A percentile compares a stretch with the other conserved stretches of the same genome.
Conservation (phyloP, 257 asterid species). For the Coffea eugenioides region DNA sequence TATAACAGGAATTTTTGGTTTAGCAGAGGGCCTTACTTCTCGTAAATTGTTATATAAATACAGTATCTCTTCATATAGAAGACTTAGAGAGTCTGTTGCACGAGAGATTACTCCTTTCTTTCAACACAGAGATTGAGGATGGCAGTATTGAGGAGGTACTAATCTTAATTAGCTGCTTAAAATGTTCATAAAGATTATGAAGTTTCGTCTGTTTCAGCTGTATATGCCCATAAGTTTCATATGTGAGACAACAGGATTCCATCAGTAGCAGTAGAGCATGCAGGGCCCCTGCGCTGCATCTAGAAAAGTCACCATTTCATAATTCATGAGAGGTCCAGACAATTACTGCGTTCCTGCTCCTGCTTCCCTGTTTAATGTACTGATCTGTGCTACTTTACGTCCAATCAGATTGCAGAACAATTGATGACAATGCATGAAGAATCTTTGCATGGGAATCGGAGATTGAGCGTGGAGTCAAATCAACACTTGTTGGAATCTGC, state of each 20-base stretch:
- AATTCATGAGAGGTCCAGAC: background rate
- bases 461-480: background rate
- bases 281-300: too few species aligned
- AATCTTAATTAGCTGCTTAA: background rate
- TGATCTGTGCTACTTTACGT: background rate
- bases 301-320: background rate
- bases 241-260: background rate
- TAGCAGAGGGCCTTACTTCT: background rate
- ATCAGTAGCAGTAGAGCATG: too few species aligned
- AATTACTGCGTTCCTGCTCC: background rate
- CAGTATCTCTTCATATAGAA: slow-evolving; percentile 27
- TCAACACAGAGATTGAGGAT: slow-evolving; percentile 63
- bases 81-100: slow-evolving; percentile 46
- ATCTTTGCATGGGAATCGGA: slow-evolving; percentile 21
- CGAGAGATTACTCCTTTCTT: slow-evolving; percentile 48
- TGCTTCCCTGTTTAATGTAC: background rate
- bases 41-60: background rate
- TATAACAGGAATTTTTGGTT: too few species aligned
- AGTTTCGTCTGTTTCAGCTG: background rate
- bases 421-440: slow-evolving; percentile 44
- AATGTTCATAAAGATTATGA: background rate
- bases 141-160: slow-evolving; percentile 57
- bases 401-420: slow-evolving; percentile 42
- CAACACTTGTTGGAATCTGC: background rate
- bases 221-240: background rate